phyloP scores from a whole-genome alignment of 163 green algal genomes.

The Chlorella variabilis region DNA sequence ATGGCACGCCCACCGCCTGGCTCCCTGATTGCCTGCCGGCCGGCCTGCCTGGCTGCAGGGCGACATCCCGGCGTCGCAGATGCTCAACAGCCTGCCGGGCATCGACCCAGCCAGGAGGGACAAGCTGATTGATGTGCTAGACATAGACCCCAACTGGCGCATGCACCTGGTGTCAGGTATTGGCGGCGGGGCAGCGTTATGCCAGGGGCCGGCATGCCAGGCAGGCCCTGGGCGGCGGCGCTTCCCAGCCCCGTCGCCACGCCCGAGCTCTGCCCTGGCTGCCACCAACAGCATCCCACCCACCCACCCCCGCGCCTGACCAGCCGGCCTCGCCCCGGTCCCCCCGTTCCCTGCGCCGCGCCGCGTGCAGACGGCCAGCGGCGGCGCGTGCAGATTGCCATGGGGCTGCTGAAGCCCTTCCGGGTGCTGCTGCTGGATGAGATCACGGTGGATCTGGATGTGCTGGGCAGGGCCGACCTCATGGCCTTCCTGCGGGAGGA shows the following conservation, averaged over 20 bases:
- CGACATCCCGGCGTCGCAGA: conserved; percentile 93
- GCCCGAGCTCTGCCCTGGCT: too few relatives aligned
- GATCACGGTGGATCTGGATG: conserved; percentile 98
- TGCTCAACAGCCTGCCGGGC: conserved; percentile 90
- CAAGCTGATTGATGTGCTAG: conserved; percentile 84
- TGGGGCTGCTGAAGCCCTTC: conserved; percentile 93
- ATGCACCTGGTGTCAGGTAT: conserved; percentile 89
- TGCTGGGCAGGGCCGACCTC: conserved; percentile 92
- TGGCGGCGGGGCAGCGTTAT: background rate
- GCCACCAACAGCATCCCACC: too few relatives aligned
- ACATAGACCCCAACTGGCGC: conserved; percentile 95
- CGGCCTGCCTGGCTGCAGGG: conserved; percentile 44
- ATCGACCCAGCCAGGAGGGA: conserved; percentile 75
- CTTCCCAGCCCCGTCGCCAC: too few relatives aligned
- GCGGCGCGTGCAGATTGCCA: conserved; percentile 93
- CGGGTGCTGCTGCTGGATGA: conserved; percentile 93
- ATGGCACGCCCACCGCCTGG: too few relatives aligned
- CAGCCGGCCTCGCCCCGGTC: too few relatives aligned
- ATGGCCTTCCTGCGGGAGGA: conserved; percentile 94
- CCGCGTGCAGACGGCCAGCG: conserved; percentile 90
- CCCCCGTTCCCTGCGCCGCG: too few relatives aligned
- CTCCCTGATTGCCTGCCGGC: background rate
- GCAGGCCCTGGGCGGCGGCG: too few relatives aligned
- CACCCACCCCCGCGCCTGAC: too few relatives aligned
- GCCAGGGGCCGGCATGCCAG: too few relatives aligned